Conservation (phyloP, 2,329 filamentous ascomycete species). For the Aspergillus neoniger region DNA sequence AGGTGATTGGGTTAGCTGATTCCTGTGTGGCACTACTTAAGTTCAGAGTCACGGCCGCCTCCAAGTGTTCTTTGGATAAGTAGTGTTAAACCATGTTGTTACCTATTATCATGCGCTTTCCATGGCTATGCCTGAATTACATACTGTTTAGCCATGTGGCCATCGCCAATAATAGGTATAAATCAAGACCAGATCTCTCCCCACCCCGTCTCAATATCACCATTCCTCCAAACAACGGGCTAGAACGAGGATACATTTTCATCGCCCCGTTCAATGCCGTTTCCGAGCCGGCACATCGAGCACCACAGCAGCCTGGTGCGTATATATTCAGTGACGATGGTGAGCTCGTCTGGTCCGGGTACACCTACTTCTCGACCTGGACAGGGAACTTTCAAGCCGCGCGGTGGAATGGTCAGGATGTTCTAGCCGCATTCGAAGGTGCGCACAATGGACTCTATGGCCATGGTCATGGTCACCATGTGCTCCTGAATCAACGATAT, state of each 20-base stretch:
- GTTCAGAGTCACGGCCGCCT: too few species aligned
- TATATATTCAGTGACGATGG: slow-evolving; percentile 57
- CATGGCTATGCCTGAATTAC: background rate
- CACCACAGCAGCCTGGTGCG: slow-evolving; percentile 51
- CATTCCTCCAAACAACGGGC: slow-evolving; percentile 25
- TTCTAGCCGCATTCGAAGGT: slow-evolving; percentile 56
- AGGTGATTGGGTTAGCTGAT: background rate
- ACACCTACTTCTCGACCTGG: slow-evolving; percentile 52
- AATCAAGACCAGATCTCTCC: slow-evolving; percentile 9
- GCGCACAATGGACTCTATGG: slow-evolving; percentile 51
- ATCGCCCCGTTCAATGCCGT: slow-evolving; percentile 28
- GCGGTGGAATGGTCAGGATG: slow-evolving; percentile 50
- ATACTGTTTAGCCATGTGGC: background rate
- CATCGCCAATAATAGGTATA: background rate
- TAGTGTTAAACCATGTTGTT: background rate
- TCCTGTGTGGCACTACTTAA: background rate
- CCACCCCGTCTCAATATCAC: slow-evolving; percentile 27
- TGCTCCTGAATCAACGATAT: slow-evolving; percentile 54
- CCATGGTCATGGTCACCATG: slow-evolving; percentile 54
- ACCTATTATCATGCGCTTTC: background rate
- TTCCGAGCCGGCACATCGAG: slow-evolving; percentile 10
- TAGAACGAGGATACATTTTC: slow-evolving; percentile 34
- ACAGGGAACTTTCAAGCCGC: slow-evolving; percentile 51
- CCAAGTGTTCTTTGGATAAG: too few species aligned
- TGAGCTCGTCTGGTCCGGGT: slow-evolving; percentile 58